A percentile compares a stretch with the other conserved stretches of the same genome.
Conservation (phyloP, 2,329 filamentous ascomycete species). For the Diaporthe caulivora region DNA sequence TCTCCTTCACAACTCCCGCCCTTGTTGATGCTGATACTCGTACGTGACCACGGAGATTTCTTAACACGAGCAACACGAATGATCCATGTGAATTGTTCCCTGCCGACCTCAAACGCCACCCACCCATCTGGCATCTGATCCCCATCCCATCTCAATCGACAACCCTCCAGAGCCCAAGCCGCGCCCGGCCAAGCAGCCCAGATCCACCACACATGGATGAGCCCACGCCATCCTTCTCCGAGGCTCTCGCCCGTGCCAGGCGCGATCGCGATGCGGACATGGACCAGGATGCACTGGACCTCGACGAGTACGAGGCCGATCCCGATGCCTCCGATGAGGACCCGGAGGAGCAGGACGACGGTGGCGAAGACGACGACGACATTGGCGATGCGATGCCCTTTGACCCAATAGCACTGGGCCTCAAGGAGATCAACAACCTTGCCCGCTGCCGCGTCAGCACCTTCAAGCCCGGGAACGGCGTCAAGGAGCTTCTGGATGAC, state of each 20-base stretch:
- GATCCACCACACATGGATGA: background rate
- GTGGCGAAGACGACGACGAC: conserved; percentile 36
- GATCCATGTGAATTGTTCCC: no score
- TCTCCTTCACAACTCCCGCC: background rate
- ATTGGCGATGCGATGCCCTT: conserved; percentile 49
- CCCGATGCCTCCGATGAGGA: conserved; percentile 29
- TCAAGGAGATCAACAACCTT: conserved; percentile 88
- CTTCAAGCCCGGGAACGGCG: conserved; percentile 83
- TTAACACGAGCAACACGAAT: background rate
- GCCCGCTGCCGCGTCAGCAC: conserved; percentile 87
- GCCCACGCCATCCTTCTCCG: background rate
- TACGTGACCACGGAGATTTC: no score
- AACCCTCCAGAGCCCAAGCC: background rate
- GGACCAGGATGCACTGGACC: conserved; percentile 24
- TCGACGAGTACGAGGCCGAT: conserved; percentile 29
- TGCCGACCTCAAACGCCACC: background rate
- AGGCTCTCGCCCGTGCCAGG: conserved; percentile 13
- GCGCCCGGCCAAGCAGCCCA: background rate
- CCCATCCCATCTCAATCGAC: background rate
- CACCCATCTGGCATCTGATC: background rate
- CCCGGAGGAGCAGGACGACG: conserved; percentile 24
- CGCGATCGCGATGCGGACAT: conserved; percentile 32
- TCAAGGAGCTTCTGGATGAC: conserved; percentile 80
- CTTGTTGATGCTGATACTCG: background rate
- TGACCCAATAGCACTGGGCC: conserved; percentile 66